phyloP scores from a whole-genome alignment of 1,284 basidiomycete species.

The Ustilago cynodontis region DNA sequence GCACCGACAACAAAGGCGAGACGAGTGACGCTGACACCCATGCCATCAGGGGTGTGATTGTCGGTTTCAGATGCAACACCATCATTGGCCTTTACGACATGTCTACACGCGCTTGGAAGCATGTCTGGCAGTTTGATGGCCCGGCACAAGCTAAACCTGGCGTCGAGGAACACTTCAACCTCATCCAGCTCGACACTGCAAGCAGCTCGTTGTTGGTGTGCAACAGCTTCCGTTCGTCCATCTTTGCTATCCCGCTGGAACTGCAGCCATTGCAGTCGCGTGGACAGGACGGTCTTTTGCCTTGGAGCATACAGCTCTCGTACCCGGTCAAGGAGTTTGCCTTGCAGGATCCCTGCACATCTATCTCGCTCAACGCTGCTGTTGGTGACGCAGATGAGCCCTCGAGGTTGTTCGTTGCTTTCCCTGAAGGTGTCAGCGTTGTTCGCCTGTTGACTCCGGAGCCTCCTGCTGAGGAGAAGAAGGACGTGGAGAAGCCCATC shows the following conservation, averaged over 20 bases:
- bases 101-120: conserved; percentile 22
- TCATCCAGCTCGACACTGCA: conserved; percentile 17
- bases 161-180: conserved; percentile 36
- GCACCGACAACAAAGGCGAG: background rate
- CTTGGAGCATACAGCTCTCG: conserved; percentile 30
- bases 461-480: background rate
- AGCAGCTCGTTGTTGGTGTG: conserved; percentile 28
- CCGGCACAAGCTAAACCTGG: conserved; percentile 10
- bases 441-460: conserved; percentile 4
- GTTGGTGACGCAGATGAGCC: conserved; percentile 1
- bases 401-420: conserved; percentile 26
- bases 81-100: conserved; percentile 40
- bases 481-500: background rate
- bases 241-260: conserved; percentile 35
- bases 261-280: conserved; percentile 19
- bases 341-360: conserved; percentile 35
- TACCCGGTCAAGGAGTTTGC: conserved; percentile 34
- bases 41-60: conserved; percentile 15
- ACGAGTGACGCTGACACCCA: background rate
- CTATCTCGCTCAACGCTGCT: conserved; percentile 13
- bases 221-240: conserved; percentile 46
- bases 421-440: conserved; percentile 33
- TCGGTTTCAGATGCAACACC: conserved; percentile 45
- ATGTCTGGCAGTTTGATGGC: conserved; percentile 24
- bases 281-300: conserved; percentile 13